Base-by-base conservation (phyloP, 1,284 basidiomycete genomes). In the Gastroboletus turbinatus region DNA sequence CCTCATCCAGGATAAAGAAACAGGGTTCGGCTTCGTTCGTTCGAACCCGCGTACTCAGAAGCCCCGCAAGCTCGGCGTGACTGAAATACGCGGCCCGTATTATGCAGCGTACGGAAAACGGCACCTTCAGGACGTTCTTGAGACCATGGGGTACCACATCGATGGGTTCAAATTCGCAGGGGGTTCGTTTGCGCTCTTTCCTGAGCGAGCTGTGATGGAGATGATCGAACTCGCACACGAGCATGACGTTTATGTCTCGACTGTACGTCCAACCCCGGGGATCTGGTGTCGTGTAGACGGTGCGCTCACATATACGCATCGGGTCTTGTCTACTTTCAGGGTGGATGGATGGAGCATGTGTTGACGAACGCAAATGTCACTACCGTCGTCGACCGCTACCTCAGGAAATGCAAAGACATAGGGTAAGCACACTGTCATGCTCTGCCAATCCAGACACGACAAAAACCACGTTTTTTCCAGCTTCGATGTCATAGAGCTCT, bases 161-260 rank as follows among this genome's bases (percentile, higher is more conserved):
- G 78, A 80, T 53, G 76, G 78, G 0, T 65, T 79, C 51, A 80
- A 80, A 63, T 79, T 78, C 57, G 77, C 78, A 5, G 78, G 78
- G 1, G 78, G 78, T 16, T 72, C 75, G 0, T 79, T 80, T 64
- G 72, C 72, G 39, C 67, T 78, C 43, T 77, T 80, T 73, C 78
- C 78, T 0, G 70, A 61, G 43, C 50, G 46, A 9, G 33, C 25
- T 10, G 56, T 59, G 23, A 45, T 14, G 33, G 58, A 60, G 25
- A 57, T 62, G 61, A 63, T 59, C n/a, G 44, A 58, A 23, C 39
- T 63, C 5, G 59, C 52, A 10, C 60, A 62, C 46, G 46, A 58
- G 9, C 23, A 62, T 19, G 52, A 52, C 14, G 54, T 62, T 13
- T 54, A 62, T 42, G 62, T 62, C 14, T 61, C 62, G 5, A 63